Percentiles rank a stretch among this genome's conserved stretches.
Evolutionary conservation across 148 eudicot species (phyloP).

Genomic region (Rhododendron simsii): DNA sequence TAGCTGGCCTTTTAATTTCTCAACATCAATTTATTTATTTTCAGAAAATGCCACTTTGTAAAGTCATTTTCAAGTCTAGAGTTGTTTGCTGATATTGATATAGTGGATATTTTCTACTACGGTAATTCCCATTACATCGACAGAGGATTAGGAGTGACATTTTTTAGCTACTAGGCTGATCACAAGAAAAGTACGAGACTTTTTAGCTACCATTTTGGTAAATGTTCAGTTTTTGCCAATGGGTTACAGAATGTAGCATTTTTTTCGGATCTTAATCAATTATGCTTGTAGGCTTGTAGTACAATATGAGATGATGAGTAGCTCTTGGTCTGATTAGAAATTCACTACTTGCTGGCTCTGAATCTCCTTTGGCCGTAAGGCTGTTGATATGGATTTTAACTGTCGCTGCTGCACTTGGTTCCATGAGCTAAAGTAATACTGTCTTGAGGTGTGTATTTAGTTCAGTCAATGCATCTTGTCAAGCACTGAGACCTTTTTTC

Average conservation of each 20-base stretch:
- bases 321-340: background rate
- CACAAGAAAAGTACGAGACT: background rate
- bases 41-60: background rate
- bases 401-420: background rate
- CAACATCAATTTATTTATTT: background rate
- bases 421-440: background rate
- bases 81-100: background rate
- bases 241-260: background rate
- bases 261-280: background rate
- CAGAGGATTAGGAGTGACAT: background rate
- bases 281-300: background rate
- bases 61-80: background rate
- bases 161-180: background rate
- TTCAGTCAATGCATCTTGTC: background rate
- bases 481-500: background rate
- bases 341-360: background rate
- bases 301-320: background rate
- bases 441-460: background rate
- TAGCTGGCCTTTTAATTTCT: background rate
- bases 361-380: background rate
- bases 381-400: background rate
- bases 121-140: background rate
- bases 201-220: background rate
- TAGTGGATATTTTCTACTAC: background rate
- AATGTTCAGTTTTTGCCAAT: background rate